phyloP scores from a whole-genome alignment of 1,284 basidiomycete genomes.

The Ganoderma resinaceum region DNA sequence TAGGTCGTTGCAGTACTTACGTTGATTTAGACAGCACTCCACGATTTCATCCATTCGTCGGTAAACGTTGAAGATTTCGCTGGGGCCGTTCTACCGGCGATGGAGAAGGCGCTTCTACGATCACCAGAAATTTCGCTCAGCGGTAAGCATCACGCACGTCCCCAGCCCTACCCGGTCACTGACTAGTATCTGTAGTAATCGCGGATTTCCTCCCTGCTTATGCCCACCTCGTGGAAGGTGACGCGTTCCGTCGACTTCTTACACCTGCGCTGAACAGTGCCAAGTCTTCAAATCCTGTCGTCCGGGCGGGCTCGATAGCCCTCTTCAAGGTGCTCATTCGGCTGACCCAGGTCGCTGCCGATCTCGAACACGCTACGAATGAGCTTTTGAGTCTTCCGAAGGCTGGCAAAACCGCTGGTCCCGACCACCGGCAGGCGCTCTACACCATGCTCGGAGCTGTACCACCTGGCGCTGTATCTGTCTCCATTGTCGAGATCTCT shows the following conservation, averaged over 20 bases:
- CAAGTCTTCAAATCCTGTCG: conserved; percentile 78
- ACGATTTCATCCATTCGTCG: conserved; percentile 65
- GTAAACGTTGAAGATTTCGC: conserved; percentile 60
- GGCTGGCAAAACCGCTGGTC: conserved; percentile 83
- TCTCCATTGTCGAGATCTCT: conserved; percentile 59
- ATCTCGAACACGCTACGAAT: conserved; percentile 54
- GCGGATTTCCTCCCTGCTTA: conserved; percentile 65
- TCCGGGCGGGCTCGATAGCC: conserved; percentile 63
- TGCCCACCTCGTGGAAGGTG: conserved; percentile 56
- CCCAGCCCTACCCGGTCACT: background rate
- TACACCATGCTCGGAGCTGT: conserved; percentile 78
- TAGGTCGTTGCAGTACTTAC: conserved; percentile 21
- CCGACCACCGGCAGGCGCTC: conserved; percentile 85
- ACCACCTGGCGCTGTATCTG: conserved; percentile 57
- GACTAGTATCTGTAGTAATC: conserved; percentile 48
- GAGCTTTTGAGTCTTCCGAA: conserved; percentile 81
- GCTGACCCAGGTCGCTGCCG: conserved; percentile 41
- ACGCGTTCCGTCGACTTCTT: conserved; percentile 69
- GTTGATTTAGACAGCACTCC: conserved; percentile 51
- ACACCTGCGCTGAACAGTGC: conserved; percentile 71
- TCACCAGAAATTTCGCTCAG: conserved; percentile 76
- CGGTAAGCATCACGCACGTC: conserved; percentile 46
- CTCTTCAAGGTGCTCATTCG: conserved; percentile 68
- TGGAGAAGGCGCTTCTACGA: conserved; percentile 78
- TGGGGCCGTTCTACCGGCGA: conserved; percentile 60